Percentiles rank a stretch among this genome's conserved stretches.
Evolutionary conservation across 2,329 filamentous ascomycete genomes (phyloP).

Genomic region (Cercospora sojina): DNA sequence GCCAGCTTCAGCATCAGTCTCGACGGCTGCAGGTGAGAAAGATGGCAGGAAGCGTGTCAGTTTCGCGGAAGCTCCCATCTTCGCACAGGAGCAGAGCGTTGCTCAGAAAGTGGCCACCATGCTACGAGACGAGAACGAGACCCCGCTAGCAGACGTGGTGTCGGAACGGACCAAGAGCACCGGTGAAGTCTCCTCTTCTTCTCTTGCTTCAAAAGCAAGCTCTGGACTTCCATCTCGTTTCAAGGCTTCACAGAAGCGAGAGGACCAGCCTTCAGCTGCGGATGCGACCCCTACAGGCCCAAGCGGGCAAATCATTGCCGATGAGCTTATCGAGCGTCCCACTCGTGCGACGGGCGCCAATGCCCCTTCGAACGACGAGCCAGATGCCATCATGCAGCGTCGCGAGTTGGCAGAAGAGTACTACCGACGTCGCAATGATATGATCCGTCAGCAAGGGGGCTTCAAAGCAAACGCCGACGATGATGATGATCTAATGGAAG

Average conservation of each 20-base stretch:
- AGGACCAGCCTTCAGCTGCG: background rate
- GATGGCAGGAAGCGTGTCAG: slow-evolving; percentile 66
- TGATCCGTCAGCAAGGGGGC: slow-evolving; percentile 80
- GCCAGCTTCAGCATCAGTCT: slow-evolving; percentile 16
- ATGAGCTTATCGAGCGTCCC: slow-evolving; percentile 56
- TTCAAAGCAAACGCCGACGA: slow-evolving; percentile 61
- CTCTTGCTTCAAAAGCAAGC: background rate
- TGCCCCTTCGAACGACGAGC: slow-evolving; percentile 42
- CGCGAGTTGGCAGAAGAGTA: slow-evolving; percentile 81
- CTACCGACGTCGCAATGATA: slow-evolving; percentile 74
- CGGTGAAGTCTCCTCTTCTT: background rate
- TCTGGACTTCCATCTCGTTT: background rate
- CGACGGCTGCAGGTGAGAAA: slow-evolving; percentile 37
- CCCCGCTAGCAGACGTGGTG: slow-evolving; percentile 40
- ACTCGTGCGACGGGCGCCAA: slow-evolving; percentile 21
- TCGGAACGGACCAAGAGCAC: slow-evolving; percentile 42
- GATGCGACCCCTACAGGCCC: slow-evolving; percentile 22
- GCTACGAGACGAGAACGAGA: slow-evolving; percentile 24
- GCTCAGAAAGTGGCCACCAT: slow-evolving; percentile 32
- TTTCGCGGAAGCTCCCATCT: slow-evolving; percentile 74
- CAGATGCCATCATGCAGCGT: slow-evolving; percentile 66
- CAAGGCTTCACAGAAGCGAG: background rate
- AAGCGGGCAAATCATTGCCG: slow-evolving; percentile 42
- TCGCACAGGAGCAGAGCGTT: slow-evolving; percentile 53
- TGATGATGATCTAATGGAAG: slow-evolving; percentile 60